Evolutionary conservation across 306 rosid species (phyloP).

Genomic region (Luffa acutangula): DNA sequence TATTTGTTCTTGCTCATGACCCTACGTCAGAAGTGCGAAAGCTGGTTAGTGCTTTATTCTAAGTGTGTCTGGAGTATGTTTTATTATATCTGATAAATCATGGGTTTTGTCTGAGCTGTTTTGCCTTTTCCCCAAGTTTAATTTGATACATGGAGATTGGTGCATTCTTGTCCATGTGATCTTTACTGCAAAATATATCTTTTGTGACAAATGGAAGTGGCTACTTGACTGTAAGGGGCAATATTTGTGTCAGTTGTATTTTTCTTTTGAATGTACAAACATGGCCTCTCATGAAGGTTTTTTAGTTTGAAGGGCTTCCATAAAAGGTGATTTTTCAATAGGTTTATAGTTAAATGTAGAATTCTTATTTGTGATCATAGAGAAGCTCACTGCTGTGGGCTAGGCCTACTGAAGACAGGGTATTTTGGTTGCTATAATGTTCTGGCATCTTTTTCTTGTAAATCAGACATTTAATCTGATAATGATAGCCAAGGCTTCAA

Average conservation of each 20-base stretch:
- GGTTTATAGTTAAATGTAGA: background rate
- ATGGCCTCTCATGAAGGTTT: background rate
- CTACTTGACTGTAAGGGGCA: background rate
- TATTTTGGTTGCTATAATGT: background rate
- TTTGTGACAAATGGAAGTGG: background rate
- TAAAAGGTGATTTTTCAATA: background rate
- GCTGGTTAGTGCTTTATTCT: slow-evolving; percentile 48
- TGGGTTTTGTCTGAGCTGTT: background rate
- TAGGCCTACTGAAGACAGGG: background rate
- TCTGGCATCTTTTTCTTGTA: background rate
- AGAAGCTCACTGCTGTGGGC: background rate
- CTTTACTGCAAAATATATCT: background rate
- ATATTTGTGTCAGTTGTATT: background rate
- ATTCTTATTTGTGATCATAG: background rate
- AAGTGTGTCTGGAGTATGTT: background rate
- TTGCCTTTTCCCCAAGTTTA: background rate
- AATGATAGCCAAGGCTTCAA: background rate
- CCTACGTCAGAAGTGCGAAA: slow-evolving; percentile 75
- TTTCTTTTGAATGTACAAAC: background rate
- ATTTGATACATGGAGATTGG: background rate
- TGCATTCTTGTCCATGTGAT: background rate
- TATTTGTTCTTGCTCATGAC: slow-evolving; percentile 82
- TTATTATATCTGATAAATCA: background rate
- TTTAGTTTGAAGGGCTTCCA: background rate
- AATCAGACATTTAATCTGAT: background rate